A percentile compares a stretch with the other conserved stretches of the same genome.
phyloP scores from a whole-genome alignment of 176 grass and related monocot species.

The Cenchrus purpureus region DNA sequence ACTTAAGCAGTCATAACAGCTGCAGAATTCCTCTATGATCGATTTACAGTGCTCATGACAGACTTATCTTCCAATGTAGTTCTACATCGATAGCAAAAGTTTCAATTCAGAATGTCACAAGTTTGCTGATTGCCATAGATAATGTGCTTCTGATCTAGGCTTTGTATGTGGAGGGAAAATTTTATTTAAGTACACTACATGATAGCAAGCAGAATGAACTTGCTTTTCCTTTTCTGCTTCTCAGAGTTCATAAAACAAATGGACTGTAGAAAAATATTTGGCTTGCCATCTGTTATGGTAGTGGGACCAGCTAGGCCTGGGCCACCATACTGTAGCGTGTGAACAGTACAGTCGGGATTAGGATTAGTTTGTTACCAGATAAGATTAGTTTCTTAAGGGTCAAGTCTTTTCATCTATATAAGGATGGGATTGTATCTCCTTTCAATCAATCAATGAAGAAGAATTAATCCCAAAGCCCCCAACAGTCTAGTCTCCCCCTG shows the following conservation, averaged over 20 bases:
- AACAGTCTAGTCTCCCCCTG: too few relatives aligned
- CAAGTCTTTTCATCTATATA: too few relatives aligned
- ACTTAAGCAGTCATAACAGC: not conserved
- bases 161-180: not conserved
- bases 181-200: not conserved
- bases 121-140: not conserved
- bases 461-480: too few relatives aligned
- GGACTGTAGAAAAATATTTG: slow-evolving; percentile 1
- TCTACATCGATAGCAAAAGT: not conserved
- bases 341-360: too few relatives aligned
- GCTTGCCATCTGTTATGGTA: too few relatives aligned
- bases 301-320: too few relatives aligned
- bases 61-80: not conserved
- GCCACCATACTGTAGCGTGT: too few relatives aligned
- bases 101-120: not conserved
- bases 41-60: not conserved
- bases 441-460: too few relatives aligned
- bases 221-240: not conserved
- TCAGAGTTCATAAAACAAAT: not conserved
- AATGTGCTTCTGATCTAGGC: not conserved
- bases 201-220: not conserved
- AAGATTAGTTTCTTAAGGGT: too few relatives aligned
- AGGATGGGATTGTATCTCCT: too few relatives aligned
- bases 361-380: too few relatives aligned
- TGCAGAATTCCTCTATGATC: not conserved